These are phyloP conservation scores for Cryptosporidium felis DNA, from an alignment of 169 alveolate species.

Conservation along the genomic window DNA sequence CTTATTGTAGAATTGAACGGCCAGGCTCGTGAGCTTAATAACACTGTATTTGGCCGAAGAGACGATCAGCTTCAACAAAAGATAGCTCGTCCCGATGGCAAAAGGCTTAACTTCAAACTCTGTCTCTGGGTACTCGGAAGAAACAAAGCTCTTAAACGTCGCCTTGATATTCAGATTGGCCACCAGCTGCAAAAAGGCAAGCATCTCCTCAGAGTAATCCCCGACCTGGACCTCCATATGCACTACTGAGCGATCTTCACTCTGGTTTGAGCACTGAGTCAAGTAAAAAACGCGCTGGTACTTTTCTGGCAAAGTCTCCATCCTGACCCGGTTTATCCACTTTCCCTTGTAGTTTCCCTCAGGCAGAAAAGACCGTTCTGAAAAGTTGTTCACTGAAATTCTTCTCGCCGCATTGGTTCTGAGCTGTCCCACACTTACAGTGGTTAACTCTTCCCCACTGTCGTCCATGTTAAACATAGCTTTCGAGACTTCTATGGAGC, in stretches of 20 bases:
- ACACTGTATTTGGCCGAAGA: slow-evolving; percentile 5
- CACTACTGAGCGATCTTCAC: slow-evolving; percentile 11
- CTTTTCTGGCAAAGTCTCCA: slow-evolving; percentile 3
- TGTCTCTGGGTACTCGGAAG: slow-evolving; percentile 10
- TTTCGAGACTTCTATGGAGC: too few species aligned
- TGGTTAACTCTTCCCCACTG: too few species aligned
- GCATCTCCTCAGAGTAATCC: not conserved
- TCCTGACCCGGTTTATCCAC: slow-evolving; percentile 8
- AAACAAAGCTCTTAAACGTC: not conserved
- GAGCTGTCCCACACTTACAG: not conserved
- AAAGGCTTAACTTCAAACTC: not conserved
- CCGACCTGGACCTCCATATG: slow-evolving; percentile 3
- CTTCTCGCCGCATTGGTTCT: not conserved
- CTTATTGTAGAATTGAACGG: slow-evolving; percentile 29
- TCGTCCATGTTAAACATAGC: too few species aligned
- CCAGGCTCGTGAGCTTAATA: not conserved
- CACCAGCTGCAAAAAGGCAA: slow-evolving; percentile 1
- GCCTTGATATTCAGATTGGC: not conserved
- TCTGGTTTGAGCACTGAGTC: slow-evolving; percentile 3
- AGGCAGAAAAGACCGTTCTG: slow-evolving; percentile 1
- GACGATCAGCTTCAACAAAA: slow-evolving; percentile 1
- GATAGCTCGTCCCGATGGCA: slow-evolving; percentile 1
- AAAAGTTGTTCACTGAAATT: not conserved
- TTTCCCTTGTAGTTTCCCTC: slow-evolving; percentile 27
- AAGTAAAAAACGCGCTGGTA: not conserved